phyloP scores from a whole-genome alignment of 2,329 filamentous ascomycete genomes.

The Paecilomyces sp. region DNA sequence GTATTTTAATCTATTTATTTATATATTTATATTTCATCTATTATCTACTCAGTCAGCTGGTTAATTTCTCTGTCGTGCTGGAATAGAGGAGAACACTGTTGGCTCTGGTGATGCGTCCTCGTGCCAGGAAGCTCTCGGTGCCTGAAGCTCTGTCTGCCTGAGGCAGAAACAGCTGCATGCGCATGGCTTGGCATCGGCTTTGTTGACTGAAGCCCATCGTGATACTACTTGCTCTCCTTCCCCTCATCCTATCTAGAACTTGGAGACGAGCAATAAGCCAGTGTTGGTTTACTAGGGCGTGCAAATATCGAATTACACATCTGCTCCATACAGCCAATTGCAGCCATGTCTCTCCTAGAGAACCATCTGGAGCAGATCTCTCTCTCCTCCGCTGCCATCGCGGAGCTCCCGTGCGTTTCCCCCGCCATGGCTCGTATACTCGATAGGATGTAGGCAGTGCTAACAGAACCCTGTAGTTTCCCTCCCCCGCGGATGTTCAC shows the following conservation, averaged over 20 bases:
- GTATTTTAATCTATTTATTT: too few relatives aligned
- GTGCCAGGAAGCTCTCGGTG: background rate
- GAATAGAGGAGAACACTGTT: background rate
- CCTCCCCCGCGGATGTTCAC: conserved; percentile 90
- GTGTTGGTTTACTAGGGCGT: background rate
- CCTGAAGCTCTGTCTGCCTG: background rate
- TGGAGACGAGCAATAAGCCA: background rate
- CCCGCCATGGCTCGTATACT: background rate
- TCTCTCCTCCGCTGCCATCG: conserved; percentile 68
- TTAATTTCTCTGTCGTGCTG: background rate
- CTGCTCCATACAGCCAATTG: background rate
- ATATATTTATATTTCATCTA: too few relatives aligned
- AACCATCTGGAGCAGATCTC: conserved; percentile 70
- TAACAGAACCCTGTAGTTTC: conserved; percentile 52
- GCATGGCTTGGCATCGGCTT: background rate
- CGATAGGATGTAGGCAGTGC: background rate
- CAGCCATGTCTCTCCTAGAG: conserved; percentile 59
- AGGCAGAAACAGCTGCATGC: background rate
- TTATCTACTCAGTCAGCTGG: too few relatives aligned
- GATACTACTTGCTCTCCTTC: background rate
- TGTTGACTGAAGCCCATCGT: background rate
- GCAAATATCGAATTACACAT: background rate
- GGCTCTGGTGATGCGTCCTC: background rate
- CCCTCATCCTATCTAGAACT: background rate
- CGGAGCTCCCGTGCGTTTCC: conserved; percentile 59